Evolutionary conservation across 2,329 filamentous ascomycete genomes (phyloP), one percentile per base, ranked within the genome.

Genomic region (Fusarium ambrosium): DNA sequence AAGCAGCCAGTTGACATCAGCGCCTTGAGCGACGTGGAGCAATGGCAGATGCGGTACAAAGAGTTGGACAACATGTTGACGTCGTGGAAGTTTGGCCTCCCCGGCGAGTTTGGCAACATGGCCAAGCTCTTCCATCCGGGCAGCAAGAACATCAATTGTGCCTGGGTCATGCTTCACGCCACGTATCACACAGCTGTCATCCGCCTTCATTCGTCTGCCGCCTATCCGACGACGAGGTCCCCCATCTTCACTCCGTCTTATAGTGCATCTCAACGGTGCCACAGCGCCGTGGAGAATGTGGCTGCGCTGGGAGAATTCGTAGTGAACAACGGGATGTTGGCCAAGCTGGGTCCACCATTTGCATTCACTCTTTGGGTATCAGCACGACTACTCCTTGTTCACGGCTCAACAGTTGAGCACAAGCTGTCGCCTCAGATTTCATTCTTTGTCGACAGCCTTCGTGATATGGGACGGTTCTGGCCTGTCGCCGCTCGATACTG

Each of bases 291-390:
- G 11, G 93, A 95, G 80, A 93, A 93, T 78, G 94, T 98, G 68
- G 91, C 93, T 41, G 91, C 92, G 0, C 87, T 98, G 1, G 93
- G 92, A 70, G 92, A 93, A 71, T 95, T 95, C 78, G 94, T 97
- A 14, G 89, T 93, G 32, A 90, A 90, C 70, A 93, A 94, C 77
- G 89, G 89, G 62, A 89, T 97, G 81, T 87, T 98, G 22, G 88
- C 91, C 60, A 95, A 95, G 81, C 90, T 98, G 18, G 95, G 95
- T 0, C 95, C 95, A 0, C 95, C 95, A 0, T 98, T 98, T 81
- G 95, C 95, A 4, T 98, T 98, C 80, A 95, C 94, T 0, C 87
- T 98, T 2, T 98, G 95, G 95, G 95, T 98, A 18, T 95, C 94
- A 4, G 95, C 95, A 7, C 92, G 95, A 4, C 88, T 98, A 4